These are phyloP conservation scores for Syzygium jambos DNA, from an alignment of 345 rosid species.

Conservation along the genomic window DNA sequence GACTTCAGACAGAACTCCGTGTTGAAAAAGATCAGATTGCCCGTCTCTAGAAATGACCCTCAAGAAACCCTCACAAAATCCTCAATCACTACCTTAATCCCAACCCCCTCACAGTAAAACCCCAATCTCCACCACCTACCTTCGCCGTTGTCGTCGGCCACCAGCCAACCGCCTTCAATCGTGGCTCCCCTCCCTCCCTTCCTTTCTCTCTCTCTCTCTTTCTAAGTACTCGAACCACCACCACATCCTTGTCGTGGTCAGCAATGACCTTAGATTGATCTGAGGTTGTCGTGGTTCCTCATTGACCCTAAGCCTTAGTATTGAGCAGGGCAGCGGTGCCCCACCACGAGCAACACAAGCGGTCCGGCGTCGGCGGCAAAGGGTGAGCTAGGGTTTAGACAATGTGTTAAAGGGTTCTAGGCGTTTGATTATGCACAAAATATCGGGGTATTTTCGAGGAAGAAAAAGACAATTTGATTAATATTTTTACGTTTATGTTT, in stretches of 20 bases:
- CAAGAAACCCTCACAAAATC: background rate
- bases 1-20: background rate
- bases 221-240: fast-evolving
- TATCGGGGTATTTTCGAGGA: background rate
- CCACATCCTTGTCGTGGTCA: background rate
- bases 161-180: background rate
- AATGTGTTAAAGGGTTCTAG: background rate
- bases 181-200: background rate
- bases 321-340: background rate
- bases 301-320: background rate
- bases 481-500: background rate
- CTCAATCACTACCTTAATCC: background rate
- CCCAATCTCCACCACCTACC: background rate
- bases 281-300: background rate
- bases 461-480: background rate
- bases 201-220: background rate
- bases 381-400: background rate
- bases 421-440: background rate
- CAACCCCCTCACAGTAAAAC: background rate
- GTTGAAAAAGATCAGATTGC: background rate
- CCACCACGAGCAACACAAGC: background rate
- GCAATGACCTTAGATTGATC: background rate
- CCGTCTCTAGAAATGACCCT: background rate
- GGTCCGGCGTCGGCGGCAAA: background rate
- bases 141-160: background rate